phyloP scores from a whole-genome alignment of 176 grass and related monocot species.

The Phyllostachys edulis region DNA sequence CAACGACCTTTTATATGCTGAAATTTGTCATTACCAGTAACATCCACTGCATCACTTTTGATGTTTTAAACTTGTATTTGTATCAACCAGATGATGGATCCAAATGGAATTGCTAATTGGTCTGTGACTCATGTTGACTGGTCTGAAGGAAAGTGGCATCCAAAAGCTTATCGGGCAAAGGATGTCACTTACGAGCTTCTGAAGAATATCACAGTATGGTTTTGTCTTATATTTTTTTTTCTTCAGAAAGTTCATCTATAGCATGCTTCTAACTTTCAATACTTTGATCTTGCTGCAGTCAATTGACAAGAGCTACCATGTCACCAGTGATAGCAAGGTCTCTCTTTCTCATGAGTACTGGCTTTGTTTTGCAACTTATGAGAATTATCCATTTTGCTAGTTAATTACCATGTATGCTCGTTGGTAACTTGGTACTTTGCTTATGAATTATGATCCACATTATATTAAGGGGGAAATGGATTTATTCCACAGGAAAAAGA shows the following conservation, averaged over 20 bases:
- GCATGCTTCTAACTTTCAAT: slow-evolving; percentile 6
- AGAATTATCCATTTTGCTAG: background rate
- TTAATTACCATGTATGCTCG: background rate
- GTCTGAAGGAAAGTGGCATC: slow-evolving; percentile 99
- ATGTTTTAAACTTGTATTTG: slow-evolving; percentile 19
- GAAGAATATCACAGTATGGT: slow-evolving; percentile 83
- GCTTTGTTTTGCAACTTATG: background rate
- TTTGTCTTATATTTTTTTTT: background rate
- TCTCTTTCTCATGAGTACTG: background rate
- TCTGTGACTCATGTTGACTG: slow-evolving; percentile 96
- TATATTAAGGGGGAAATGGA: background rate
- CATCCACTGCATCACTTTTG: background rate
- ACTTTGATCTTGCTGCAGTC: slow-evolving; percentile 56
- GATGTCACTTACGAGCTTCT: slow-evolving; percentile 74
- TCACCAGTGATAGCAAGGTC: slow-evolving; percentile 88
- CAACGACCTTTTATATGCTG: background rate
- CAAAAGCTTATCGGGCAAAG: slow-evolving; percentile 78
- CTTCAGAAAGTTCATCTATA: background rate
- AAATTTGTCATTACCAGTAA: slow-evolving; percentile 17
- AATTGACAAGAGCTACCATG: slow-evolving; percentile 75
- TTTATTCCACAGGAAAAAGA: background rate
- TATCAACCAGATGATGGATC: slow-evolving; percentile 75
- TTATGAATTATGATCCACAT: background rate
- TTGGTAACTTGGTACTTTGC: background rate
- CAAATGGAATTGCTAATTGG: slow-evolving; percentile 88